Evolutionary conservation across 495 filamentous ascomycete genomes (phyloP), one percentile per base, ranked within the genome.

Genomic region (Chaetomium tenue): DNA sequence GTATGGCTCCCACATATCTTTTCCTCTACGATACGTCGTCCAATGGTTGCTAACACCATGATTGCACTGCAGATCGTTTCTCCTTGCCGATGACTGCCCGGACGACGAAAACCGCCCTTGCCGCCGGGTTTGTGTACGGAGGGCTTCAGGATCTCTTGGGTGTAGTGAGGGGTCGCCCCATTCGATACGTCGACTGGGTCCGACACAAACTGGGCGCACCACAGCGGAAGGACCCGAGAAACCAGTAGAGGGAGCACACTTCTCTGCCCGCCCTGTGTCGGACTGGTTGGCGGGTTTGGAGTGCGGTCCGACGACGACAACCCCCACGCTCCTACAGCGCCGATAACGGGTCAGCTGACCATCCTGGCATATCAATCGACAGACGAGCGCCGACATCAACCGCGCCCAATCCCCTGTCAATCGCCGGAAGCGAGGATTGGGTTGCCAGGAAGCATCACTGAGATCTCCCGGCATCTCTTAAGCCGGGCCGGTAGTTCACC

Each of bases 51-150:
- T 72, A 53, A 74, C 56, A 12, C 15, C 22, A 22, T 11, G n/a
- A 22, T 50, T 16, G n/a, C 57, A 58, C 23, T 59, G 46, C 52
- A 96, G 92, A 92, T 80, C 83, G 88, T 37, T 91, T 96, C 67
- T 89, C 92, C 58, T 77, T 93, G 37, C 84, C 85, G 26, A 93
- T 91, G 64, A 88, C 92, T 26, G 92, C 92, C 47, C 86, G 92
- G 65, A 92, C 91, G 46, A 89, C 91, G 52, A 94, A 88, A 76
- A 83, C 87, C 57, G 93, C 91, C 3, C 75, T 97, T 54, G 82
- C 87, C 61, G 82, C 89, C 52, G 92, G 93, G n/a, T 66, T 96
- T 3, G 82, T 76, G 25, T 97, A 90, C 78, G 94, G 94, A 44
- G 78, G 96, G 39, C 67, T 86, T 51, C 93, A 98, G 76, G 94